Conservation (phyloP, 2,329 filamentous ascomycete species). For the Nigrospora osmanthi region DNA sequence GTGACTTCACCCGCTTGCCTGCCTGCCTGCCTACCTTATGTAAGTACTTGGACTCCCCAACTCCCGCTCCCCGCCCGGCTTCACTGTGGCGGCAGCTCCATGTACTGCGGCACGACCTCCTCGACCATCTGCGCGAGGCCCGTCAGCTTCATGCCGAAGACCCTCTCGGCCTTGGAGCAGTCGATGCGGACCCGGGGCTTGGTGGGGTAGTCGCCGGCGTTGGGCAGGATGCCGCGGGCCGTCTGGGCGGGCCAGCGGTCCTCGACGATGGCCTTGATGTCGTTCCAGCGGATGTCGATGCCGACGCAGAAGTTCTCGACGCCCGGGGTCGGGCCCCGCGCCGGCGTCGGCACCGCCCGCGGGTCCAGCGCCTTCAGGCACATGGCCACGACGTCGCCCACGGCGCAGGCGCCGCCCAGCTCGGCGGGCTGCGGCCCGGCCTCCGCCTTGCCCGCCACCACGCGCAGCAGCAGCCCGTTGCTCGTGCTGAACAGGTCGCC, state of each 20-base stretch:
- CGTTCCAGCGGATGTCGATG: constrained; percentile 4
- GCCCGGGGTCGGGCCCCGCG: constrained; percentile 2
- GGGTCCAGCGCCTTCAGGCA: constrained; percentile 5
- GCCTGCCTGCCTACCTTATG: too few relatives aligned
- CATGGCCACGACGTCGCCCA: constrained; percentile 4
- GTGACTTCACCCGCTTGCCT: too few relatives aligned
- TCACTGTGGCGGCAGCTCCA: constrained; percentile 3
- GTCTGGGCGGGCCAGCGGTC: constrained; percentile 7
- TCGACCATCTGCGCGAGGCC: constrained; percentile 6
- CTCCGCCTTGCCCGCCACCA: neutral
- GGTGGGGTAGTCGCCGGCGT: constrained; percentile 5
- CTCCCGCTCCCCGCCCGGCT: too few relatives aligned
- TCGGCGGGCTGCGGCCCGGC: neutral
- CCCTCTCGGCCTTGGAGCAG: neutral
- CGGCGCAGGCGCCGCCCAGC: neutral
- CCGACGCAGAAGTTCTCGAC: constrained; percentile 3
- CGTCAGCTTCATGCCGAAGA: constrained; percentile 4
- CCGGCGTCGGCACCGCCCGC: constrained; percentile 3
- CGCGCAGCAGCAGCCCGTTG: constrained; percentile 3
- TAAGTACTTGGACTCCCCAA: too few relatives aligned
- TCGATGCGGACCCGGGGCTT: constrained; percentile 3
- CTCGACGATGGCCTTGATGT: constrained; percentile 1
- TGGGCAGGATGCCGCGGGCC: constrained; percentile 5
- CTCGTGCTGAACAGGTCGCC: constrained; percentile 4
- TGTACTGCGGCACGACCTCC: constrained; percentile 4